Evolutionary conservation across 768 basidiomycete species (phyloP), one percentile per base, ranked within the genome.

Genomic region (Phlebiopsis gigantea): DNA sequence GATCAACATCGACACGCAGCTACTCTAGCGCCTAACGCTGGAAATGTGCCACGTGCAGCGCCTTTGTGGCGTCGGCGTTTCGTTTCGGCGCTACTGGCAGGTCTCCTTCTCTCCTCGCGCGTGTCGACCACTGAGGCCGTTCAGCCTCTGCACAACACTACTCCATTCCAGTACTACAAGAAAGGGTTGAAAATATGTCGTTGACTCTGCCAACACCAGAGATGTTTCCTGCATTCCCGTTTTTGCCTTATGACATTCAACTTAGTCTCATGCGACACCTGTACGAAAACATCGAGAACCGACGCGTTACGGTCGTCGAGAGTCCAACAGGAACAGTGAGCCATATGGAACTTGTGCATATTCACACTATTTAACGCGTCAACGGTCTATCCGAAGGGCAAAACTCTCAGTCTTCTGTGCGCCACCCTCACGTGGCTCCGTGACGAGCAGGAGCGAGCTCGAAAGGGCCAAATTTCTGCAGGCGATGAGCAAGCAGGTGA

Each of bases 311-410:
- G 1, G 87, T 98, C 48, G 79, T 95, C 28, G 92, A 94, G 69
- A 90, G 88, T 62, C 93, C 93, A 0, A 94, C 93, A 0, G 93
- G 92, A 63, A 94, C 92, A 24, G 92, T 91, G 57, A 69, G 81
- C 65, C 43, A 31, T 10, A n/a, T n/a, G 50, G 22, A 10, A 7
- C 15, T 24, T 8, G 12, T 26, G 43, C 25, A 14, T 55, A 26
- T 4, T 41, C 9, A 7, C 44, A 26, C 51, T 22, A 30, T 45
- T 3, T 7, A 21, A 24, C 25, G 26, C 43, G 41, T 6, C 2
- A 14, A 30, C 25, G 19, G 28, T 22, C 30, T 24, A 12, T 6
- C n/a, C 25, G n/a, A 64, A 94, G 92, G 93, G 93, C 25, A 96
- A 96, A 70, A 93, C 93, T 0, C 71, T 93, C 30, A 90, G 85